These are phyloP conservation scores for Tulasnella sp. DNA, from an alignment of 768 basidiomycete species.

Conservation along the genomic window DNA sequence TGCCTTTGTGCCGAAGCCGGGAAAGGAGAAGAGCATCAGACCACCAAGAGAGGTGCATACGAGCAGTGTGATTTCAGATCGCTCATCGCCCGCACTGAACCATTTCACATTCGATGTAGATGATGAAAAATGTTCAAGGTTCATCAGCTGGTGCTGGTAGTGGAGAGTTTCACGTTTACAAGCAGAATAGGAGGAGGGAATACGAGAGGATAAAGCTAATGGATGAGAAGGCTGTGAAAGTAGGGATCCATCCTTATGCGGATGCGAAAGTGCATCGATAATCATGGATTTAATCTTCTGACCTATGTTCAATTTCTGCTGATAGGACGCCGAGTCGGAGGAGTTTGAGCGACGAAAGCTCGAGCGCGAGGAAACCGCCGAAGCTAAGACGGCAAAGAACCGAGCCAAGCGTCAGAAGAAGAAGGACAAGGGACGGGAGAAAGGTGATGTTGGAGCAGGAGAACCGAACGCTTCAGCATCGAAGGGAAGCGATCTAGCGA, in stretches of 20 bases:
- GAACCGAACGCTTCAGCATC: neutral
- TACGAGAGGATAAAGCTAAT: constrained; percentile 88
- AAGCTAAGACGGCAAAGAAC: constrained; percentile 92
- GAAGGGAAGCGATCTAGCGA: neutral
- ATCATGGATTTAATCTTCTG: no score
- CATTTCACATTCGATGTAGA: no score
- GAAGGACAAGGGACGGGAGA: constrained; percentile 36
- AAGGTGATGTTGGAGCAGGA: neutral
- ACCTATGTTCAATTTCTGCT: no score
- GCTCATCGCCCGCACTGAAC: no score
- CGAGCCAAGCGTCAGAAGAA: constrained; percentile 88
- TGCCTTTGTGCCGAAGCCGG: constrained; percentile 64
- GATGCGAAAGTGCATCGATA: neutral
- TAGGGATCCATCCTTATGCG: no score
- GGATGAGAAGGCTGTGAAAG: constrained; percentile 71
- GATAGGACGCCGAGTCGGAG: constrained; percentile 53
- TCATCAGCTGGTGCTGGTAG: constrained; percentile 95
- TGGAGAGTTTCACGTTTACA: constrained; percentile 98
- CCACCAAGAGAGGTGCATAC: constrained; percentile 50
- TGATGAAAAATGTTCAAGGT: constrained; percentile 99
- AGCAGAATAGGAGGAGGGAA: constrained; percentile 84
- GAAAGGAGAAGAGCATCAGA: constrained; percentile 71
- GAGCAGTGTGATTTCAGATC: neutral
- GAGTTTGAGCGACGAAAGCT: constrained; percentile 69
- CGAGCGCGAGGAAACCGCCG: constrained; percentile 56